Evolutionary conservation across 306 rosid species (phyloP), one percentile per base, ranked within the genome.

Genomic region (Quercus mongolica): DNA sequence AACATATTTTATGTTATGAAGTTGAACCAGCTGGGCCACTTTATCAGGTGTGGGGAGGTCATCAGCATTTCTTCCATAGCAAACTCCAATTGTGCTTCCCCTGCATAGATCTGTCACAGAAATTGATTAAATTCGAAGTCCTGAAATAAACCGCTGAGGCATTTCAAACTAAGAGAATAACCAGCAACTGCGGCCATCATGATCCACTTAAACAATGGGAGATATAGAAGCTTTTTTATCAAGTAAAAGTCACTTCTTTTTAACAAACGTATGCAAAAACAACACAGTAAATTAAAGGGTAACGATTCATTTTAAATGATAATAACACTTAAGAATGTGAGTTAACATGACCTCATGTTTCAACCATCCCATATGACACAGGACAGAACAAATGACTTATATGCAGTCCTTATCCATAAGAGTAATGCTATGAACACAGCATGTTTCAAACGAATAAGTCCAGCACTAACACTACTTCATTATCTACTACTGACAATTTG

Each of bases 31-130:
- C 83, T 93, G 94, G 6, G 90, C 96, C 68, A 91, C 99, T 89
- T 93, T 95, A 77, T 93, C 97, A 14, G 98, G 97, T 55, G 97
- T 90, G 46, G 99, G 99, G 76, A 95, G 94, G 85, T 95, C 99
- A 79, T 95, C 99, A 1, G 98, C 99, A 69, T 84, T 93, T 88
- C 99, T 84, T 84, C 99, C 99, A 78, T 95, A 95, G 86, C 99
- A 95, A 61, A 95, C 87, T 79, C 99, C 99, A 49, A 95, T 71
- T 41, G 78, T 85, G 79, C 99, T 95, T 83, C 93, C 99, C 20
- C 84, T 71, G 87, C 98, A 93, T 51, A 81, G 74, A 84, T 86
- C 97, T 95, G 88, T 38, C 73, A 68, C 56, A 69, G 38, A 44
- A 51, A 68, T 69, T 79, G 63, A 83, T 25, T 46, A 78, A 23